These are phyloP conservation scores for Trametes punicea DNA, from an alignment of 768 basidiomycete genomes.

Conservation along the genomic window DNA sequence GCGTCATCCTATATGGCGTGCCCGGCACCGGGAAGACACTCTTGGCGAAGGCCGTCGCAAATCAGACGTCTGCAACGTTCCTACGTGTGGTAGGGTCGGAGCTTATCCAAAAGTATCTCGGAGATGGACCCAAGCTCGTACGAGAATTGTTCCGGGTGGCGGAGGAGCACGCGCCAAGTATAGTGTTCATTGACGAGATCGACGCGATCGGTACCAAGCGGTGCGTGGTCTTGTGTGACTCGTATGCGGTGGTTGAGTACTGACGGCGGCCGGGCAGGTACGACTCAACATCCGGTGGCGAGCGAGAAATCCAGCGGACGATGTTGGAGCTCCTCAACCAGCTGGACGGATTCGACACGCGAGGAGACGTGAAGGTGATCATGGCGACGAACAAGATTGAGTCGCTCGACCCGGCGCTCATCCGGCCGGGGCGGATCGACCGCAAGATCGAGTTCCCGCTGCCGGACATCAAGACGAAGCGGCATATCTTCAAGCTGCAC, in stretches of 20 bases:
- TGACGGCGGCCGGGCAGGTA: slow-evolving; percentile 52
- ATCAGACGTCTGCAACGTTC: slow-evolving; percentile 98
- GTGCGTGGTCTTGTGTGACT: slow-evolving; percentile 38
- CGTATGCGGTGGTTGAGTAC: not conserved
- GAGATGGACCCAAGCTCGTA: slow-evolving; percentile 97
- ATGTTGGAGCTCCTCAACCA: slow-evolving; percentile 99
- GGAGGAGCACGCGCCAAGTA: slow-evolving; percentile 97
- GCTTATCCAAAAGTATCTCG: slow-evolving; percentile 98
- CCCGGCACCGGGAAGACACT: slow-evolving; percentile 99
- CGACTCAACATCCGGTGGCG: slow-evolving; percentile 97
- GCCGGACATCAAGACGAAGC: slow-evolving; percentile 97
- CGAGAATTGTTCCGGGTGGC: slow-evolving; percentile 96
- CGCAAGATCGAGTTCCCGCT: slow-evolving; percentile 98
- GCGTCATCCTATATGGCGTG: slow-evolving; percentile 97
- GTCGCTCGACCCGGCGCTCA: slow-evolving; percentile 94
- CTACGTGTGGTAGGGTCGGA: slow-evolving; percentile 96
- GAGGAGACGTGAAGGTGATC: slow-evolving; percentile 99
- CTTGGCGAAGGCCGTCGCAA: slow-evolving; percentile 95
- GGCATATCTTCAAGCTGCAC: slow-evolving; percentile 97
- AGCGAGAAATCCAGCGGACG: slow-evolving; percentile 98
- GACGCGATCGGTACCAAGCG: slow-evolving; percentile 98
- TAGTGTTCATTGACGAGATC: slow-evolving; percentile 99
- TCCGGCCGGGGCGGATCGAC: slow-evolving; percentile 97
- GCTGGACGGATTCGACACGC: slow-evolving; percentile 97
- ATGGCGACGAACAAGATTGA: slow-evolving; percentile 99